Evolutionary conservation across 2,329 filamentous ascomycete species (phyloP).

Genomic region (Sporothrix schenckii): DNA sequence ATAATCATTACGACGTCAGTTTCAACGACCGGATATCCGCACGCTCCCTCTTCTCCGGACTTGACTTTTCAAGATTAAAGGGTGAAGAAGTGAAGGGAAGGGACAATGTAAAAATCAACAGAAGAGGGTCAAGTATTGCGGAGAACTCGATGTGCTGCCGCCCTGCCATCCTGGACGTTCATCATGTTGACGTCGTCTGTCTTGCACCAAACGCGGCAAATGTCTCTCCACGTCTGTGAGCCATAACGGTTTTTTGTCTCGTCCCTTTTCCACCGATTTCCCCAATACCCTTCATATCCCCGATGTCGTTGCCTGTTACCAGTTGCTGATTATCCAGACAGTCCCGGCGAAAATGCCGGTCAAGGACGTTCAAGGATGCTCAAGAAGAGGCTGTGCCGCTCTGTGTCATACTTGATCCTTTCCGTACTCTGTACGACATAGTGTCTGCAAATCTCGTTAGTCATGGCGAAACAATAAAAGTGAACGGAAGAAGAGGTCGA

Average conservation of each 20-base stretch:
- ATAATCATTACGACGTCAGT: slow-evolving; percentile 6
- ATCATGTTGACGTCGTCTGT: slow-evolving; percentile 11
- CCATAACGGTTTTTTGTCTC: slow-evolving; percentile 19
- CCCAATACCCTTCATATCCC: background rate
- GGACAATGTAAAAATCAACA: background rate
- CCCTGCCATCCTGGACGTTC: slow-evolving; percentile 4
- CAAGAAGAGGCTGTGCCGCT: too few species aligned
- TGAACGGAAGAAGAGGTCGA: too few species aligned
- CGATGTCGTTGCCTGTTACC: background rate
- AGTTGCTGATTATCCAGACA: background rate
- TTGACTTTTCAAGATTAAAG: background rate
- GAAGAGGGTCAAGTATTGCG: background rate
- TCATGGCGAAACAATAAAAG: too few species aligned
- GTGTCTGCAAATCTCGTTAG: too few species aligned
- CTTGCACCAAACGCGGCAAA: slow-evolving; percentile 11
- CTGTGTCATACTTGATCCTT: too few species aligned
- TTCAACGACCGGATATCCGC: background rate
- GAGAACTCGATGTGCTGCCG: background rate
- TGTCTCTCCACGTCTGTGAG: slow-evolving; percentile 5
- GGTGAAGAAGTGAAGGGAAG: background rate
- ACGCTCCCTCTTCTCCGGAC: background rate
- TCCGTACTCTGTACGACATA: too few species aligned
- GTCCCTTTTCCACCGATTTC: background rate
- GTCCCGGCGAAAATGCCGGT: background rate
- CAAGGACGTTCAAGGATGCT: background rate